Conservation (phyloP, 139 green algal species). For the Chlorella ohadii region DNA sequence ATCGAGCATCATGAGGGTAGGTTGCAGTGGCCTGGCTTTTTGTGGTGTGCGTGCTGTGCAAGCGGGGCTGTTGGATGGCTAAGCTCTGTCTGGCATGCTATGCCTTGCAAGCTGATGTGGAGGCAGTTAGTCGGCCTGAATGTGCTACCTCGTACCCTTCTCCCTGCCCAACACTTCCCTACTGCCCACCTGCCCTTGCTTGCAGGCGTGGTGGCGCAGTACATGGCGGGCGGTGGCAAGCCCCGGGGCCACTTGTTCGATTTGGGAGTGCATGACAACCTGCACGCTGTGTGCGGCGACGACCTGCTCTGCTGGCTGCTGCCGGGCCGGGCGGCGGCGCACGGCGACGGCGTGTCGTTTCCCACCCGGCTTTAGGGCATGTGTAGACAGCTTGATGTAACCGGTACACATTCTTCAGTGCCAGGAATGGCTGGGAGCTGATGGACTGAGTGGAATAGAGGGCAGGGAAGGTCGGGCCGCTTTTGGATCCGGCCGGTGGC, state of each 20-base stretch:
- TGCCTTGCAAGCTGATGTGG: too few relatives aligned
- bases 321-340: neutral
- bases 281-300: slow-evolving; percentile 18
- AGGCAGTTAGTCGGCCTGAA: too few relatives aligned
- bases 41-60: neutral
- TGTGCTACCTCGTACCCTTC: too few relatives aligned
- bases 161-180: too few relatives aligned
- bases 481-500: too few relatives aligned
- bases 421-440: too few relatives aligned
- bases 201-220: slow-evolving; percentile 18
- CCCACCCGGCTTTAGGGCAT: neutral
- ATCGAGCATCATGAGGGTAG: slow-evolving; percentile 82
- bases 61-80: neutral
- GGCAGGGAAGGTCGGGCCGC: too few relatives aligned
- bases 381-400: too few relatives aligned
- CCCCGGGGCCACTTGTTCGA: slow-evolving; percentile 23
- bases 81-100: neutral
- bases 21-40: too few relatives aligned
- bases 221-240: neutral
- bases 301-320: slow-evolving; percentile 9
- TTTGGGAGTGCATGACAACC: slow-evolving; percentile 22
- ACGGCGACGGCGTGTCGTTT: slow-evolving; percentile 25
- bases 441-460: too few relatives aligned
- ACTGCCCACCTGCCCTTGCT: too few relatives aligned
- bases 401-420: too few relatives aligned